A percentile compares a stretch with the other conserved stretches of the same genome.
phyloP scores from a whole-genome alignment of 1,284 basidiomycete genomes.

The Afroboletus lepidellus region DNA sequence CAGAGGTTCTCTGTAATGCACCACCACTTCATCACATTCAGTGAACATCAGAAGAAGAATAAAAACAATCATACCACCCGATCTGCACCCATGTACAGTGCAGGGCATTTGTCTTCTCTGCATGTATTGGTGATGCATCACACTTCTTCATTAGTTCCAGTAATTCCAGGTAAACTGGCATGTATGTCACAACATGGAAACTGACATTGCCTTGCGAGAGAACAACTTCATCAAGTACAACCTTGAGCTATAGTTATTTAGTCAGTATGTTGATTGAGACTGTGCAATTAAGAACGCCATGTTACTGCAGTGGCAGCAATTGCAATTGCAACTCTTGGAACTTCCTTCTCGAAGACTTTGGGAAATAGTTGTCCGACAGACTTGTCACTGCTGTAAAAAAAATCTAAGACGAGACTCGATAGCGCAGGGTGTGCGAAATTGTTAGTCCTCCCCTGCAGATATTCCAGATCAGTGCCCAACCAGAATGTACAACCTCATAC shows the following conservation, averaged over 20 bases:
- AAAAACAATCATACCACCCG: not conserved
- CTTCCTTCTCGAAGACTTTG: not conserved
- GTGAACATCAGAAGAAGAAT: not conserved
- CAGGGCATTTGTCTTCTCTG: not conserved
- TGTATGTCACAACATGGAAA: not conserved
- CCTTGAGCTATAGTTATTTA: not conserved
- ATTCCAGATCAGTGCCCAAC: not conserved
- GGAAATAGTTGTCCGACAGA: not conserved
- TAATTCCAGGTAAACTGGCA: not conserved
- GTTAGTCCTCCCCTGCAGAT: not conserved
- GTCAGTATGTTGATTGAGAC: not conserved
- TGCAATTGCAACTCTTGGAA: not conserved
- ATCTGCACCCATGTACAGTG: not conserved
- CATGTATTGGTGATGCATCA: not conserved
- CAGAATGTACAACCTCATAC: not conserved
- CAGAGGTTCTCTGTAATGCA: not conserved
- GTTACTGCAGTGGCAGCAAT: not conserved
- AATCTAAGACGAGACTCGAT: not conserved
- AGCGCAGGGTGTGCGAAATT: not conserved
- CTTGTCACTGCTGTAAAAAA: not conserved
- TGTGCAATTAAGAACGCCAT: not conserved
- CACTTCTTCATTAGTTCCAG: not conserved
- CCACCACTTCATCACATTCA: not conserved
- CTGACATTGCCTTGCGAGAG: not conserved
- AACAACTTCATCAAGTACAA: not conserved